Conservation (phyloP, 305 asterid species). For the Ajuga reptans region DNA sequence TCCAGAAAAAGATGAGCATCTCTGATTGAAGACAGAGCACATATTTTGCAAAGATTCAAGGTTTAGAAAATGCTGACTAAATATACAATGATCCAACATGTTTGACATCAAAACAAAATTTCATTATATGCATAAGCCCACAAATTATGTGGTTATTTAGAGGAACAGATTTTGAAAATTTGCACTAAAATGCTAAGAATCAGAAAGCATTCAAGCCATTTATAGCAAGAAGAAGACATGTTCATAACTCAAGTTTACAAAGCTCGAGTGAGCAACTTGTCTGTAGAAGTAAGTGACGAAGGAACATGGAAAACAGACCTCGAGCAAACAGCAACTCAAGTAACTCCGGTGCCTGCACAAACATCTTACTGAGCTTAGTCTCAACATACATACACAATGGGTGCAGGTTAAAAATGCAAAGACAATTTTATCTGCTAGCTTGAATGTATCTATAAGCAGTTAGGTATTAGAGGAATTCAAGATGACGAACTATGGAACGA, state of each 20-base stretch:
- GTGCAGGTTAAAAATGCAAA: slow-evolving; percentile 2
- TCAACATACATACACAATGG: not conserved
- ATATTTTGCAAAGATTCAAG: not conserved
- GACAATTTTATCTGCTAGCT: not conserved
- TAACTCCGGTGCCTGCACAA: slow-evolving; percentile 82
- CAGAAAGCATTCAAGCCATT: not conserved
- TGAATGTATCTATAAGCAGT: not conserved
- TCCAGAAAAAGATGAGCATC: not conserved
- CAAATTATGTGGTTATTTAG: not conserved
- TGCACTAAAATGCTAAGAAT: not conserved
- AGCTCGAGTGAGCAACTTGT: not conserved
- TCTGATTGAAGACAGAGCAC: not conserved
- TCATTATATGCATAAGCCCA: not conserved
- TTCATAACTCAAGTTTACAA: not conserved
- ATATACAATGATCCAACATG: not conserved
- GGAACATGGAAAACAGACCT: slow-evolving; percentile 39
- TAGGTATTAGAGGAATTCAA: not conserved
- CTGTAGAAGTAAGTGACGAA: not conserved
- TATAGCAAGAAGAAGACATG: not conserved
- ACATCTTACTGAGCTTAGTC: slow-evolving; percentile 23
- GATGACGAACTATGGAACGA: not conserved
- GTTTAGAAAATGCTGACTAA: not conserved
- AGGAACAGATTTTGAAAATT: not conserved
- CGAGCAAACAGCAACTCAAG: slow-evolving; percentile 58
- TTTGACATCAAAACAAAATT: not conserved